Evolutionary conservation across 441 rosid genomes (phyloP).

Genomic region (Pelargonium cotyledonis): DNA sequence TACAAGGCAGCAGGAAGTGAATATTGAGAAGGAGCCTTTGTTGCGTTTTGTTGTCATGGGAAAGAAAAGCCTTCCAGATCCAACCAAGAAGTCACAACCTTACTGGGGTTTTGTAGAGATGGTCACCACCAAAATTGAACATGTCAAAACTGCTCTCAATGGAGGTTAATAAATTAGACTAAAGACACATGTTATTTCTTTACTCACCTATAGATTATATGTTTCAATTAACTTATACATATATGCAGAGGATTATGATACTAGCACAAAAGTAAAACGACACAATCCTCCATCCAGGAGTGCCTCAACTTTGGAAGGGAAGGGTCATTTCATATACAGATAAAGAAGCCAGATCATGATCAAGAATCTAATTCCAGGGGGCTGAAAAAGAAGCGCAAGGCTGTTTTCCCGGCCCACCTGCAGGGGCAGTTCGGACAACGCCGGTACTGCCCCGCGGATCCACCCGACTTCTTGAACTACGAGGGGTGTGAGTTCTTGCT

Average conservation of each 20-base stretch:
- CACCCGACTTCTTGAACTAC: slow-evolving; percentile 54
- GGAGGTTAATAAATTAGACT: too few relatives aligned
- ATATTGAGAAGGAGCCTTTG: slow-evolving; percentile 39
- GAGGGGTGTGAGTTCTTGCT: slow-evolving; percentile 73
- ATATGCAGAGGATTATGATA: slow-evolving; percentile 60
- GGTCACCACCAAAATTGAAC: slow-evolving; percentile 51
- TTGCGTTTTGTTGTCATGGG: slow-evolving; percentile 61
- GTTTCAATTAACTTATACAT: too few relatives aligned
- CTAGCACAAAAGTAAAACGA: slow-evolving; percentile 50
- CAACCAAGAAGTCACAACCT: slow-evolving; percentile 43
- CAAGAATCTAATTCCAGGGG: too few relatives aligned
- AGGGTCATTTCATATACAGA: slow-evolving; percentile 61
- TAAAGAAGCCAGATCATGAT: slow-evolving; percentile 52
- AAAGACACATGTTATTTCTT: too few relatives aligned
- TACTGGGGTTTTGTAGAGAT: slow-evolving; percentile 73
- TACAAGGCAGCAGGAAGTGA: slow-evolving; percentile 31
- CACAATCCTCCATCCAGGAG: slow-evolving; percentile 47
- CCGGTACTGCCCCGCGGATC: slow-evolving; percentile 47
- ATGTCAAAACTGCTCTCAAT: slow-evolving; percentile 45
- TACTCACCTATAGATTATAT: background rate
- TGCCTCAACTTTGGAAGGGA: slow-evolving; percentile 51
- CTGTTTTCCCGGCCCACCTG: slow-evolving; percentile 56
- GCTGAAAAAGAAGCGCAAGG: slow-evolving; percentile 53
- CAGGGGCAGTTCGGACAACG: slow-evolving; percentile 48
- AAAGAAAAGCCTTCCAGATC: slow-evolving; percentile 59